Conservation (phyloP, 2,329 filamentous ascomycete genomes). For the Colletotrichum tofieldiae region DNA sequence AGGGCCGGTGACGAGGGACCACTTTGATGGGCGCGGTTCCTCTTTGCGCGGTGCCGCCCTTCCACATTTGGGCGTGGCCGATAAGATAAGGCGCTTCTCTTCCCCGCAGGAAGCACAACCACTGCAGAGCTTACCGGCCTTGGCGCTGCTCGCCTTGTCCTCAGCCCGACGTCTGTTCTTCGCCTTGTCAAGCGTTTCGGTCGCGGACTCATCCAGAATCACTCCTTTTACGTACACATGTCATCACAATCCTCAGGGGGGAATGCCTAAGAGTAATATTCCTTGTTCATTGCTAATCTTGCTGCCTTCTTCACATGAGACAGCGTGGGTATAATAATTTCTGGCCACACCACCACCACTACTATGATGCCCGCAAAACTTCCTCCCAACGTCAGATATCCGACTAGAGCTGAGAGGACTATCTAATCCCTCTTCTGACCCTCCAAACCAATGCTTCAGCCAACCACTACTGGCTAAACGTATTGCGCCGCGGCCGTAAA, state of each 20-base stretch:
- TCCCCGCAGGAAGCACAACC: slow-evolving; percentile 35
- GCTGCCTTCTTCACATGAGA: slow-evolving; percentile 26
- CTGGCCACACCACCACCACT: slow-evolving; percentile 14
- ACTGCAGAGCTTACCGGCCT: slow-evolving; percentile 24
- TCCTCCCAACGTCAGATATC: slow-evolving; percentile 45
- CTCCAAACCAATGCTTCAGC: slow-evolving; percentile 48
- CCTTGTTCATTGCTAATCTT: slow-evolving; percentile 17
- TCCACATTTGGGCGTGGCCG: slow-evolving; percentile 13
- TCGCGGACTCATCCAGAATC: slow-evolving; percentile 3
- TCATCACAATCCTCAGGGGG: neutral
- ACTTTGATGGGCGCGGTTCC: slow-evolving; percentile 17
- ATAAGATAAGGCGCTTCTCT: slow-evolving; percentile 37
- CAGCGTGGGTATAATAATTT: slow-evolving; percentile 38
- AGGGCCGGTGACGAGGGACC: slow-evolving; percentile 37
- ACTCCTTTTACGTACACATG: neutral
- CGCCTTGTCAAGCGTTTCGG: slow-evolving; percentile 7
- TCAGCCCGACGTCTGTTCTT: slow-evolving; percentile 26
- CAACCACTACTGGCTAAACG: slow-evolving; percentile 20
- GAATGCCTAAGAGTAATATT: neutral
- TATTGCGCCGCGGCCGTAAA: slow-evolving; percentile 8
- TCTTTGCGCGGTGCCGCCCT: slow-evolving; percentile 13
- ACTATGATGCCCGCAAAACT: slow-evolving; percentile 11
- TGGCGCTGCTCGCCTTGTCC: slow-evolving; percentile 21
- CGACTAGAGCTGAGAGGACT: slow-evolving; percentile 60
- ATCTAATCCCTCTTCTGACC: slow-evolving; percentile 66